These are phyloP conservation scores for Elaphomyces granulatus DNA, from an alignment of 495 filamentous ascomycete species.

Conservation along the genomic window DNA sequence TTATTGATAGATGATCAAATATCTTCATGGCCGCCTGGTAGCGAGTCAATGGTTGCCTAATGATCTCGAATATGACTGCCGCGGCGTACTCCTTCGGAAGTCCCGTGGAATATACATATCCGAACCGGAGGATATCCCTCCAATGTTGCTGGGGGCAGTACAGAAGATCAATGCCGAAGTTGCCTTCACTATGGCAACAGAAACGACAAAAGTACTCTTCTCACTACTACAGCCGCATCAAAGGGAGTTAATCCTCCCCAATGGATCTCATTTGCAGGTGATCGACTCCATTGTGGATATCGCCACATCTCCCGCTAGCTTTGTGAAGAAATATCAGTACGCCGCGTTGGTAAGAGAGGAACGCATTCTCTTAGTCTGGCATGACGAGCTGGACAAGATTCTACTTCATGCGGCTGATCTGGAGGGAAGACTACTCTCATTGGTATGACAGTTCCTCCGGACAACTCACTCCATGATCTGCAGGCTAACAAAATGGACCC, in stretches of 20 bases:
- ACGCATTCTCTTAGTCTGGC: slow-evolving; percentile 24
- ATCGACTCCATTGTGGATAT: slow-evolving; percentile 18
- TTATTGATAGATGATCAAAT: slow-evolving; percentile 6
- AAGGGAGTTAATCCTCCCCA: slow-evolving; percentile 18
- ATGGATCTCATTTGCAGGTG: slow-evolving; percentile 18
- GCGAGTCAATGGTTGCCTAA: slow-evolving; percentile 20
- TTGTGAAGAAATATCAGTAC: slow-evolving; percentile 15
- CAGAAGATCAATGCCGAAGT: slow-evolving; percentile 14
- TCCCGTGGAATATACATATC: slow-evolving; percentile 5
- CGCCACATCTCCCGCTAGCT: slow-evolving; percentile 6
- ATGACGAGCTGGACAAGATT: slow-evolving; percentile 22
- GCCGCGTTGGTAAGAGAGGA: slow-evolving; percentile 20
- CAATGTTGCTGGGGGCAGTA: slow-evolving; percentile 12
- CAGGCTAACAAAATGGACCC: too few relatives aligned
- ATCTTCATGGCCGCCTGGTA: slow-evolving; percentile 5
- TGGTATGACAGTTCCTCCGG: slow-evolving; percentile 9
- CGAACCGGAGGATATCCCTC: slow-evolving; percentile 2
- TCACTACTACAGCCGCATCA: slow-evolving; percentile 20
- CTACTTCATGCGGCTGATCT: slow-evolving; percentile 21
- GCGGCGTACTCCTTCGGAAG: slow-evolving; percentile 5
- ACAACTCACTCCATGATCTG: background rate
- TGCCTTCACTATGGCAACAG: slow-evolving; percentile 26
- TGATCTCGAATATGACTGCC: background rate
- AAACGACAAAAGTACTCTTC: slow-evolving; percentile 19
- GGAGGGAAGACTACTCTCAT: slow-evolving; percentile 17